Evolutionary conservation across 257 asterid genomes (phyloP).

Genomic region (Capsicum baccatum): DNA sequence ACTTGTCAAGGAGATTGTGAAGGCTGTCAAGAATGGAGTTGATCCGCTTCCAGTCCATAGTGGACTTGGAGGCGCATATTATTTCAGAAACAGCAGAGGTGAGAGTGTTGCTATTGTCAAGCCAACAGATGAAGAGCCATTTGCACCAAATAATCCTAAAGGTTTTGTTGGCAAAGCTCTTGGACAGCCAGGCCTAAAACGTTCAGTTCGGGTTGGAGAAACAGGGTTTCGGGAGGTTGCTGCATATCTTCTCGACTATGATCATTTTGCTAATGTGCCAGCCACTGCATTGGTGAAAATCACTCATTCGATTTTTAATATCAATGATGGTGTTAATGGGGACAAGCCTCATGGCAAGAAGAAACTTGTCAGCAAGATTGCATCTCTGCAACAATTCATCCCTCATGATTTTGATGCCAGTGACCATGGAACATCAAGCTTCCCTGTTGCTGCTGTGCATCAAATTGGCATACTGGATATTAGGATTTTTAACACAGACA

Average conservation of each 20-base stretch:
- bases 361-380: slow-evolving; percentile 85
- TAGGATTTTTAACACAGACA: slow-evolving; percentile 93
- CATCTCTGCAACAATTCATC: slow-evolving; percentile 85
- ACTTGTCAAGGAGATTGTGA: slow-evolving; percentile 78
- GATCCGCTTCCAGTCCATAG: slow-evolving; percentile 82
- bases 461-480: slow-evolving; percentile 93
- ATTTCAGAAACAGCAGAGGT: slow-evolving; percentile 76
- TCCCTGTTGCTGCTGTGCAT: slow-evolving; percentile 89
- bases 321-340: slow-evolving; percentile 83
- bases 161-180: slow-evolving; percentile 96
- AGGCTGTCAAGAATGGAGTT: slow-evolving; percentile 78
- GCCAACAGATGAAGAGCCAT: slow-evolving; percentile 98
- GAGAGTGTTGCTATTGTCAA: slow-evolving; percentile 93
- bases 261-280: slow-evolving; percentile 90
- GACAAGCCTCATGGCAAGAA: slow-evolving; percentile 57
- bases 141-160: slow-evolving; percentile 95
- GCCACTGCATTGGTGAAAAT: slow-evolving; percentile 92
- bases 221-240: slow-evolving; percentile 96
- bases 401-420: slow-evolving; percentile 94
- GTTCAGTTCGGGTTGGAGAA: slow-evolving; percentile 91
- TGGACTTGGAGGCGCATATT: slow-evolving; percentile 98
- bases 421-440: slow-evolving; percentile 94
- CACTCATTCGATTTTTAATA: slow-evolving; percentile 81
- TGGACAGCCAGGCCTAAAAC: slow-evolving; percentile 92
- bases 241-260: slow-evolving; percentile 88